A percentile compares a stretch with the other conserved stretches of the same genome.
Conservation (phyloP, 2,329 filamentous ascomycete genomes). For the Aaosphaeria arxii region DNA sequence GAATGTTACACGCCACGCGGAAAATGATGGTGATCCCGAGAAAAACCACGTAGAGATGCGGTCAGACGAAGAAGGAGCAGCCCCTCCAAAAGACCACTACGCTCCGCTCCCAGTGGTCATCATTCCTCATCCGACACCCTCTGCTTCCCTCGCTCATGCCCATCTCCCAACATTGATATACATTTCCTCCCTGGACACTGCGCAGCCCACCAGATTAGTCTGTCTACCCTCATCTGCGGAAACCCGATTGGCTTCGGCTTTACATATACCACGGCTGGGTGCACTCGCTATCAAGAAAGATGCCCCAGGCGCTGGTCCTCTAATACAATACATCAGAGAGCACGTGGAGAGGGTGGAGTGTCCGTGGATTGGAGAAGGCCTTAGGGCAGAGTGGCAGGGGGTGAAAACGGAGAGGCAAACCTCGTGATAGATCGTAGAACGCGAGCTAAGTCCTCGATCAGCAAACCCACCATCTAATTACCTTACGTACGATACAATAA, state of each 20-base stretch:
- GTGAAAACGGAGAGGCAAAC: conserved; percentile 46
- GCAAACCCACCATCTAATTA: too few relatives aligned
- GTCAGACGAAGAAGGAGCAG: not conserved
- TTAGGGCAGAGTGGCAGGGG: conserved; percentile 39
- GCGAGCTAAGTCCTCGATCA: too few relatives aligned
- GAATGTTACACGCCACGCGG: not conserved
- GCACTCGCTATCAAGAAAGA: conserved; percentile 58
- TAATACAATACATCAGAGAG: conserved; percentile 56
- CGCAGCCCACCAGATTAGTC: conserved; percentile 54
- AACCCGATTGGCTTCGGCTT: conserved; percentile 52
- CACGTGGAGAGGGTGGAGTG: conserved; percentile 53
- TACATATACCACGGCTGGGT: conserved; percentile 64
- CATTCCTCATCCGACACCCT: conserved; percentile 31
- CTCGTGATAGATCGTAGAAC: not conserved
- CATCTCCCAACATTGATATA: conserved; percentile 33
- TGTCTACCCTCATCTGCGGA: conserved; percentile 62
- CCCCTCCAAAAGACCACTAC: not conserved
- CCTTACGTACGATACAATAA: not conserved
- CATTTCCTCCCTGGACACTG: conserved; percentile 12
- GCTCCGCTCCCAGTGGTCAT: conserved; percentile 16
- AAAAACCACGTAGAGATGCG: not conserved
- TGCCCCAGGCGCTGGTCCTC: conserved; percentile 55
- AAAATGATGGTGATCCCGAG: not conserved
- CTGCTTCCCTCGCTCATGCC: conserved; percentile 29
- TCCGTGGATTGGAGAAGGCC: conserved; percentile 55